Evolutionary conservation across 495 filamentous ascomycete genomes (phyloP).

Genomic region (Thermochaetoides thermophila): DNA sequence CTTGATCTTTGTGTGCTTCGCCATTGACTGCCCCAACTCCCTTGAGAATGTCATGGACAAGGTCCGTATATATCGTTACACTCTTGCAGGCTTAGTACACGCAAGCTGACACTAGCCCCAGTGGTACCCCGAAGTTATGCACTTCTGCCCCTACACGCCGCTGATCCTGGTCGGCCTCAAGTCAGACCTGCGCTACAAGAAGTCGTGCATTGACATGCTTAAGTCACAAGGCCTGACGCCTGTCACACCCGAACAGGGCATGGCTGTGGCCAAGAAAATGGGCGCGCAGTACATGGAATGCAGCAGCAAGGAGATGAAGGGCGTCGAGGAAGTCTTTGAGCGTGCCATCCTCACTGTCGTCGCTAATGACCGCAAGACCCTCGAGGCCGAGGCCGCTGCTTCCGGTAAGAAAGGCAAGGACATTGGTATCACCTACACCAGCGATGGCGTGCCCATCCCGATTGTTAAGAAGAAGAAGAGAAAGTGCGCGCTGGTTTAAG

Average conservation of each 20-base stretch:
- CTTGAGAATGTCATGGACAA: slow-evolving; percentile 98
- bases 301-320: slow-evolving; percentile 90
- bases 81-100: too few species aligned
- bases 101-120: slow-evolving; percentile 23
- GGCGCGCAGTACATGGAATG: slow-evolving; percentile 91
- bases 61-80: too few species aligned
- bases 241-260: slow-evolving; percentile 79
- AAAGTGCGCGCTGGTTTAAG: slow-evolving; percentile 16
- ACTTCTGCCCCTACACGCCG: slow-evolving; percentile 95
- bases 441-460: slow-evolving; percentile 15
- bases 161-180: slow-evolving; percentile 92
- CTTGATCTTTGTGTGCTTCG: slow-evolving; percentile 95
- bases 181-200: slow-evolving; percentile 86
- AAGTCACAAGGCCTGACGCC: slow-evolving; percentile 95
- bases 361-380: slow-evolving; percentile 42
- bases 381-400: slow-evolving; percentile 28
- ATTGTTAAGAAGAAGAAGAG: slow-evolving; percentile 48
- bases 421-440: slow-evolving; percentile 8
- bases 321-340: slow-evolving; percentile 91
- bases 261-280: slow-evolving; percentile 79
- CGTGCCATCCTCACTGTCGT: slow-evolving; percentile 78
- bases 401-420: slow-evolving; percentile 8
- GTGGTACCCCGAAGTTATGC: slow-evolving; percentile 99
- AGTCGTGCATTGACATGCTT: slow-evolving; percentile 92
- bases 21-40: slow-evolving; percentile 95